A percentile compares a stretch with the other conserved stretches of the same genome.
phyloP scores from a whole-genome alignment of 1,284 basidiomycete genomes.

The Ceratobasidium sp. region DNA sequence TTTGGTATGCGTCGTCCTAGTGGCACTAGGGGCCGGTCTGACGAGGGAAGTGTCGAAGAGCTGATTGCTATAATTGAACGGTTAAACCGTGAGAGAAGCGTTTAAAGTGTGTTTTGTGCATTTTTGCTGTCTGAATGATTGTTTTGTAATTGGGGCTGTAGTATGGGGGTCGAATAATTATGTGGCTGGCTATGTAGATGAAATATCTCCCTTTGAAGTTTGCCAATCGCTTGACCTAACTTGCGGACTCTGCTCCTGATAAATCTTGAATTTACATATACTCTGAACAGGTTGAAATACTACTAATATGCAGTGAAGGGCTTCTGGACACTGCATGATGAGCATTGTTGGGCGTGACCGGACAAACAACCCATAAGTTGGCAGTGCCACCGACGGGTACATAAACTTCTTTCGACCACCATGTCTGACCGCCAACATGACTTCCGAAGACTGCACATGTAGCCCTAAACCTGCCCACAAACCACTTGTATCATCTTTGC shows the following conservation, averaged over 20 bases:
- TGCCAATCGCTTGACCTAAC: background rate
- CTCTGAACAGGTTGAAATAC: background rate
- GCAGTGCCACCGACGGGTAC: background rate
- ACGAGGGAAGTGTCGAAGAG: conserved; percentile 18
- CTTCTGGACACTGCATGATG: background rate
- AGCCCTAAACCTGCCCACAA: background rate
- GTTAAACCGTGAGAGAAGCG: conserved; percentile 3
- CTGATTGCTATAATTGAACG: conserved; percentile 30
- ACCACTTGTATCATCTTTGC: background rate
- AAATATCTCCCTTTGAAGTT: background rate
- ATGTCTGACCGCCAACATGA: background rate
- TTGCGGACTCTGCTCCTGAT: background rate
- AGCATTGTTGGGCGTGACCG: too few relatives aligned
- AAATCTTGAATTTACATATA: background rate
- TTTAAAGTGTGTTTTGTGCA: background rate
- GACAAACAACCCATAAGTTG: background rate
- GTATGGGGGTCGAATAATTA: background rate
- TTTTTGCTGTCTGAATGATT: background rate
- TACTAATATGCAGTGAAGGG: background rate
- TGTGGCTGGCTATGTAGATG: background rate
- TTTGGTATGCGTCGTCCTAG: conserved; percentile 29
- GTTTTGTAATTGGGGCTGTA: background rate
- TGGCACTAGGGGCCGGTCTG: background rate
- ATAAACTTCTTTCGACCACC: background rate
- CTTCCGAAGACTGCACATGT: background rate